phyloP scores from a whole-genome alignment of 116 monocot species.

The Trichopus zeylanicus region DNA sequence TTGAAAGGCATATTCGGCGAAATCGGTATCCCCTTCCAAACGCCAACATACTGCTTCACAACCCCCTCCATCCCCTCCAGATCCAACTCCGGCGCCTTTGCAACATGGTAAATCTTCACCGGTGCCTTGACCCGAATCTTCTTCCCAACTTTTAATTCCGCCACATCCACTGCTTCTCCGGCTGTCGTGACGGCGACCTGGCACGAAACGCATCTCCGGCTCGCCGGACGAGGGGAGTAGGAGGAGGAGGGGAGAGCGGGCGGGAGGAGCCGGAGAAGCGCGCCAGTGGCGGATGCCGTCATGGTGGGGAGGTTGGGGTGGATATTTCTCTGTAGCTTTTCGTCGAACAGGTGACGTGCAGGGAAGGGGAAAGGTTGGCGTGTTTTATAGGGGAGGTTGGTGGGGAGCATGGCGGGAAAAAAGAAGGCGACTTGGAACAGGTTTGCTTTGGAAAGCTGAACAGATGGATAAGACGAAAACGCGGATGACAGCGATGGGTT shows the following conservation, averaged over 20 bases:
- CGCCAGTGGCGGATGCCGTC: background rate
- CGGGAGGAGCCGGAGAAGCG: background rate
- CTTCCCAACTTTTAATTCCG: constrained; percentile 40
- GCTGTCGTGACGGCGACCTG: background rate
- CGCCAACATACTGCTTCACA: constrained; percentile 76
- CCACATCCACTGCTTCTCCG: constrained; percentile 22
- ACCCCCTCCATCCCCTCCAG: constrained; percentile 66
- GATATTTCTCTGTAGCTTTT: background rate
- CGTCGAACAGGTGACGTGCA: background rate
- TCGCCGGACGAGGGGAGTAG: background rate
- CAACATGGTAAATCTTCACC: constrained; percentile 73
- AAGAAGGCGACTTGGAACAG: no score
- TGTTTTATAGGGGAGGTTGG: no score
- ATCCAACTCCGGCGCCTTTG: constrained; percentile 68
- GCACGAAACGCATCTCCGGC: background rate
- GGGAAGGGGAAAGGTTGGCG: background rate
- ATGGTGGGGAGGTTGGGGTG: background rate
- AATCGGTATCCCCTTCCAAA: constrained; percentile 84
- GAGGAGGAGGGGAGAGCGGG: background rate
- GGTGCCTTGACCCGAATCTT: constrained; percentile 59
- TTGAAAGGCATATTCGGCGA: constrained; percentile 81
- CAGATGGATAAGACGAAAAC: no score
- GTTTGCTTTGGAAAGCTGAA: no score
- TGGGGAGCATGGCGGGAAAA: no score
- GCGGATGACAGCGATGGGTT: no score